These are phyloP conservation scores for Lineolata rhizophorae DNA, from an alignment of 495 filamentous ascomycete species.

Conservation along the genomic window DNA sequence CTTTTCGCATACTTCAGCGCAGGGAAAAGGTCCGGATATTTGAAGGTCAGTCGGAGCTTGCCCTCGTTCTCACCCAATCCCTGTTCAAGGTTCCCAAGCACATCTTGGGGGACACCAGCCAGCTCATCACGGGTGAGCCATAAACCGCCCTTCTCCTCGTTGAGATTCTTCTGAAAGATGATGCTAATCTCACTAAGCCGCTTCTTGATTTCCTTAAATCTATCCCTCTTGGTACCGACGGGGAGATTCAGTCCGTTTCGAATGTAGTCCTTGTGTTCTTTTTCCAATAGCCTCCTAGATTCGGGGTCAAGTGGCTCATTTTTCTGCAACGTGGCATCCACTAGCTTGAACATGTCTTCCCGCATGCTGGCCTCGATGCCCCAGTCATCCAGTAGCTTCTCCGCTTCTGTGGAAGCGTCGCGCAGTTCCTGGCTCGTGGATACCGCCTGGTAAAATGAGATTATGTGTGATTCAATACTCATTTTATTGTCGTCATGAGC, in stretches of 20 bases:
- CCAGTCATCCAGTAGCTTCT: constrained; percentile 45
- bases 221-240: constrained; percentile 34
- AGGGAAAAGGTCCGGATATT: constrained; percentile 47
- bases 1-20: constrained; percentile 39
- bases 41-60: constrained; percentile 43
- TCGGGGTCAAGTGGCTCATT: constrained; percentile 40
- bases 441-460: constrained; percentile 27
- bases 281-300: constrained; percentile 39
- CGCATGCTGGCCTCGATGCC: constrained; percentile 44
- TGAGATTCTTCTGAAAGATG: constrained; percentile 45
- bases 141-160: constrained; percentile 44
- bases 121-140: constrained; percentile 42
- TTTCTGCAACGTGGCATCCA: constrained; percentile 37
- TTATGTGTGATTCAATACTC: constrained; percentile 19
- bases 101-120: constrained; percentile 40
- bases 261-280: constrained; percentile 44
- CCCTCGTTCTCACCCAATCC: constrained; percentile 29
- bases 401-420: constrained; percentile 45
- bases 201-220: constrained; percentile 58
- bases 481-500: constrained; percentile 24
- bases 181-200: constrained; percentile 40
- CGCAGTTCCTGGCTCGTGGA: constrained; percentile 18
- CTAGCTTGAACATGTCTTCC: constrained; percentile 40
- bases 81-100: constrained; percentile 23
- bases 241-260: constrained; percentile 40